Evolutionary conservation across 306 rosid species (phyloP).

Genomic region (Acacia melanoxylon): DNA sequence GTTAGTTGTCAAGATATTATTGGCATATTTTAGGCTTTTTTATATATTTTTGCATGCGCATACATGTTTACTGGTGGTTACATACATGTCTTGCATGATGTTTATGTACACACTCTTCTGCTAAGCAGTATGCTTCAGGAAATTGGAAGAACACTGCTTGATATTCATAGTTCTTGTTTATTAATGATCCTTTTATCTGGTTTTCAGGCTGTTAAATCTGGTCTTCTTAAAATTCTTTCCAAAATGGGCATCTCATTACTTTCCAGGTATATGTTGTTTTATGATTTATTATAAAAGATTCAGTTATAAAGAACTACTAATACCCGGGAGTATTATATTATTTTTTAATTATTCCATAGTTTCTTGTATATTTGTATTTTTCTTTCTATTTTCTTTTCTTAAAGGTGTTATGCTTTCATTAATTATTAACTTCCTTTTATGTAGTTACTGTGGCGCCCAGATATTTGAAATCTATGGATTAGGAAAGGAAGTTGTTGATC

Average conservation of each 20-base stretch:
- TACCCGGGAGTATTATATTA: neutral
- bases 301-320: neutral
- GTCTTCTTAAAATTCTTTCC: constrained; percentile 24
- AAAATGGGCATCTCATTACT: constrained; percentile 25
- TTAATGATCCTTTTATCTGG: neutral
- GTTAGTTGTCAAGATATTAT: constrained; percentile 43
- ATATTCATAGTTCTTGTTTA: constrained; percentile 10
- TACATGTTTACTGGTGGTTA: constrained; percentile 1
- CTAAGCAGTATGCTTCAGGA: neutral
- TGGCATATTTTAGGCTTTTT: neutral
- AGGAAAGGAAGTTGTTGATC: constrained; percentile 87
- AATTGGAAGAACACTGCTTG: neutral
- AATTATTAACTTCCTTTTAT: constrained; percentile 36
- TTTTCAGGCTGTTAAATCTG: constrained; percentile 13
- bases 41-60: neutral
- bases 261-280: constrained; percentile 48
- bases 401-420: constrained; percentile 27
- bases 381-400: constrained; percentile 14
- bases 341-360: neutral
- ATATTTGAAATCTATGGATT: constrained; percentile 95
- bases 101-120: neutral
- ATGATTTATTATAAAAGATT: neutral
- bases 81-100: neutral
- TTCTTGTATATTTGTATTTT: constrained; percentile 14
- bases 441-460: constrained; percentile 97